These are phyloP conservation scores for Zostera marina DNA, from an alignment of 116 monocot species.

Conservation along the genomic window DNA sequence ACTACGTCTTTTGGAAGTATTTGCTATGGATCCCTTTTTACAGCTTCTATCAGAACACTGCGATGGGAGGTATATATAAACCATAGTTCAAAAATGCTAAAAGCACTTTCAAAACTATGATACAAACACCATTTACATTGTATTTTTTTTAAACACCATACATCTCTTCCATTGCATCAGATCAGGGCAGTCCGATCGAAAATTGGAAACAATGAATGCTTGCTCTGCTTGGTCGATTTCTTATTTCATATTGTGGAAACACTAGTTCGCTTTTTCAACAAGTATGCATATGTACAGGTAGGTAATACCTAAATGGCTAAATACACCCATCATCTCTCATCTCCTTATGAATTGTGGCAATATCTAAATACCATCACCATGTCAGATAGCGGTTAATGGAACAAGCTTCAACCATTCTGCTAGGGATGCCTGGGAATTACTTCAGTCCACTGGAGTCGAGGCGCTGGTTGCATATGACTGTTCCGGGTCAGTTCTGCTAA, in stretches of 20 bases:
- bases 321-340: background rate
- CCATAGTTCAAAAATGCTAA: background rate
- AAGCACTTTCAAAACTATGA: no score
- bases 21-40: constrained; percentile 99
- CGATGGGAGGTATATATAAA: constrained; percentile 66
- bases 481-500: constrained; percentile 85
- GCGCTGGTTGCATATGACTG: constrained; percentile 96
- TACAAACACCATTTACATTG: no score
- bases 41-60: constrained; percentile 89
- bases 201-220: constrained; percentile 89
- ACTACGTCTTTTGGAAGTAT: constrained; percentile 98
- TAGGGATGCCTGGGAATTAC: constrained; percentile 97
- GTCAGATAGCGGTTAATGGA: constrained; percentile 90
- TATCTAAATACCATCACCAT: background rate
- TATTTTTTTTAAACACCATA: background rate
- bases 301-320: no score
- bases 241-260: constrained; percentile 97
- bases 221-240: constrained; percentile 97
- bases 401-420: constrained; percentile 90
- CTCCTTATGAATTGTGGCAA: background rate
- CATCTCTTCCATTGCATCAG: constrained; percentile 17
- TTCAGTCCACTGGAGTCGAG: constrained; percentile 94
- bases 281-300: constrained; percentile 99
- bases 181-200: constrained; percentile 88
- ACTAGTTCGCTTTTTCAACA: constrained; percentile 96